These are phyloP conservation scores for Botrytis tulipae DNA, from an alignment of 2,329 filamentous ascomycete genomes.

Conservation along the genomic window DNA sequence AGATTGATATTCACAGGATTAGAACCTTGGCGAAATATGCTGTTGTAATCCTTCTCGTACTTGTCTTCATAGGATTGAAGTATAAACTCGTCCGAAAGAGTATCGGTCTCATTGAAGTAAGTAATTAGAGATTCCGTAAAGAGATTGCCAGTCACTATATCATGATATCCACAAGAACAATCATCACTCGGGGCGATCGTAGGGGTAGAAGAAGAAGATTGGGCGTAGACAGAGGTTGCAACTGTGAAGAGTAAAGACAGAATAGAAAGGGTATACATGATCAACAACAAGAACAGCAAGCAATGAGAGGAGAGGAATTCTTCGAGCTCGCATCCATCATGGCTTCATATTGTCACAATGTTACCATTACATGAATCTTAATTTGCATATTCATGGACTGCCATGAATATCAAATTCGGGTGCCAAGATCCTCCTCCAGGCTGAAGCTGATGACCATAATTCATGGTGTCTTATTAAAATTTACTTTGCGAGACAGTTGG, in stretches of 20 bases:
- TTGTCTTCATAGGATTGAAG: conserved; percentile 44
- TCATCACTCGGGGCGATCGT: conserved; percentile 27
- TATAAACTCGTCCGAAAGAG: conserved; percentile 40
- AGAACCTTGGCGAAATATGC: conserved; percentile 46
- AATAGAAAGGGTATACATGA: conserved; percentile 3
- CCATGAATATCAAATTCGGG: neutral
- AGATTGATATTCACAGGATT: conserved; percentile 42
- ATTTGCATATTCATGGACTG: neutral
- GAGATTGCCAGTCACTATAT: conserved; percentile 40
- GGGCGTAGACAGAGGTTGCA: neutral
- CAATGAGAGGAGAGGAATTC: neutral
- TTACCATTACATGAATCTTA: neutral
- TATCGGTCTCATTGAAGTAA: conserved; percentile 50
- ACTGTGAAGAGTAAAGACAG: conserved; percentile 2
- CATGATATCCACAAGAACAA: conserved; percentile 49
- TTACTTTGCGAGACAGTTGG: neutral
- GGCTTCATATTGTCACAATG: neutral
- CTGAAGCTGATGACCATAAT: neutral
- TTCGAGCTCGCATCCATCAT: neutral
- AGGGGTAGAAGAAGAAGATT: neutral
- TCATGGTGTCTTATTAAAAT: conserved; percentile 1
- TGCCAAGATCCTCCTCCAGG: neutral
- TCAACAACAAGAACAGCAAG: neutral
- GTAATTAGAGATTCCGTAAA: conserved; percentile 49
- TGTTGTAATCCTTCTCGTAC: conserved; percentile 49